Percentiles rank a stretch among this genome's conserved stretches.
phyloP scores from a whole-genome alignment of 495 filamentous ascomycete species.

The Aspergillus sclerotiicarbonarius region DNA sequence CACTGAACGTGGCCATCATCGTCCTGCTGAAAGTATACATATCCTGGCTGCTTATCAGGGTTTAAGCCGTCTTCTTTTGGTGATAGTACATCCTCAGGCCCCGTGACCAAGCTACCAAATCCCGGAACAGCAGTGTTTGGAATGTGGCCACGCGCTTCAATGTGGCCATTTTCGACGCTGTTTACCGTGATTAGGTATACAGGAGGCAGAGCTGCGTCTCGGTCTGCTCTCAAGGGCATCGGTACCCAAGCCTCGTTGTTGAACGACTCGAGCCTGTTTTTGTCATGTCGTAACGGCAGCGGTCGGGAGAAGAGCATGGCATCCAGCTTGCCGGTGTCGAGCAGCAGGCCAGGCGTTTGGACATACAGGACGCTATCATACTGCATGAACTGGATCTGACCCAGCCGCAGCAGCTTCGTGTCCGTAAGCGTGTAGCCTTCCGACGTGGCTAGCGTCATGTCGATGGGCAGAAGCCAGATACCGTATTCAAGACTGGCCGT shows the following conservation, averaged over 20 bases:
- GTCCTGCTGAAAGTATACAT: conserved; percentile 45
- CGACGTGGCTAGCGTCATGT: conserved; percentile 37
- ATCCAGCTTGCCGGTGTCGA: conserved; percentile 41
- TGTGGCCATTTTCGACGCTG: conserved; percentile 30
- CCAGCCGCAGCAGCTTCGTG: conserved; percentile 42
- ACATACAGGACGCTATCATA: conserved; percentile 47
- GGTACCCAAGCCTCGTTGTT: conserved; percentile 47
- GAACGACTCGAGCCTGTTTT: conserved; percentile 36
- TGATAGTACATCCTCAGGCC: conserved; percentile 19
- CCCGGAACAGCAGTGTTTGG: conserved; percentile 37
- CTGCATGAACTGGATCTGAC: conserved; percentile 49
- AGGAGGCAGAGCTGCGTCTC: conserved; percentile 34
- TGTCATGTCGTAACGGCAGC: conserved; percentile 37
- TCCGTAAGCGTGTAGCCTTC: conserved; percentile 38
- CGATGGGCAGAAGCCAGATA: conserved; percentile 49
- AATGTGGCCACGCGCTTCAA: conserved; percentile 46
- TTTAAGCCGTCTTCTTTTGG: conserved; percentile 12
- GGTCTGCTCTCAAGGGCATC: conserved; percentile 37
- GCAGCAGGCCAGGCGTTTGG: conserved; percentile 39
- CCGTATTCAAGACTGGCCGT: conserved; percentile 40
- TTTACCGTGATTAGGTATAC: conserved; percentile 47
- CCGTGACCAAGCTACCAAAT: conserved; percentile 36
- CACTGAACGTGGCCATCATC: conserved; percentile 36
- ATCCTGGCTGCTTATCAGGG: conserved; percentile 30
- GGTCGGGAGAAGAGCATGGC: conserved; percentile 36